These are phyloP conservation scores for Mycogone perniciosa DNA, from an alignment of 2,329 filamentous ascomycete genomes.

Conservation along the genomic window DNA sequence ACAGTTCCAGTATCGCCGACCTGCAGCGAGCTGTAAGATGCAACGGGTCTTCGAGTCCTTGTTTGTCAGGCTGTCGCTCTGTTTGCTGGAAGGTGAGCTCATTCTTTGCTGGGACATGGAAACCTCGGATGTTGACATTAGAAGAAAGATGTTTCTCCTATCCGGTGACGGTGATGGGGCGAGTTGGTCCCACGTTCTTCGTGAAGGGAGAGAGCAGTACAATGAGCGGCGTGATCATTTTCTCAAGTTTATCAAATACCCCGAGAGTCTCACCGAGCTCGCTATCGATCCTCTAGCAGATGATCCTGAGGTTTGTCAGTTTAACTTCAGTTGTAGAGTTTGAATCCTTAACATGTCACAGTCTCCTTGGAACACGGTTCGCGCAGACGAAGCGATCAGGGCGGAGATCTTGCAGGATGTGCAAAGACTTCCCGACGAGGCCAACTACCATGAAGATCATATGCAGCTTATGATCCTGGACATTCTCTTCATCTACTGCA, in stretches of 20 bases:
- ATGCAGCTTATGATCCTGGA: conserved; percentile 80
- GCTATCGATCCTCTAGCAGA: conserved; percentile 80
- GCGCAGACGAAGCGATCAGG: conserved; percentile 75
- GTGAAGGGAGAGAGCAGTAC: conserved; percentile 69
- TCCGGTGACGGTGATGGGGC: conserved; percentile 60
- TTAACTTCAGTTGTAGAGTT: neutral
- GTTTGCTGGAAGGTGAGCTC: conserved; percentile 78
- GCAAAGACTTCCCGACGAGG: conserved; percentile 83
- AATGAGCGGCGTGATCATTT: conserved; percentile 65
- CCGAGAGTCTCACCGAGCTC: conserved; percentile 66
- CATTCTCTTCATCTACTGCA: conserved; percentile 90
- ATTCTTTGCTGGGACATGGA: neutral
- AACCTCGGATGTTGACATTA: neutral
- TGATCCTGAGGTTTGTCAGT: conserved; percentile 50
- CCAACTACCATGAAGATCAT: conserved; percentile 74
- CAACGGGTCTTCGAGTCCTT: conserved; percentile 55
- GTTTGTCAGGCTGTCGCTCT: conserved; percentile 69
- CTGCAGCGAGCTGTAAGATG: conserved; percentile 59
- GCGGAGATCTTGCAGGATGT: conserved; percentile 94
- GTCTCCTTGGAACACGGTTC: conserved; percentile 87
- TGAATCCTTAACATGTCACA: conserved; percentile 29
- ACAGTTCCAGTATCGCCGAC: conserved; percentile 52
- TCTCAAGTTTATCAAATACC: conserved; percentile 75
- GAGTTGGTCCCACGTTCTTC: conserved; percentile 62
- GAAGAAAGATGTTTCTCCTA: conserved; percentile 65